Conservation (phyloP, 106 monocot genomes). For the Vanilla planifolia region DNA sequence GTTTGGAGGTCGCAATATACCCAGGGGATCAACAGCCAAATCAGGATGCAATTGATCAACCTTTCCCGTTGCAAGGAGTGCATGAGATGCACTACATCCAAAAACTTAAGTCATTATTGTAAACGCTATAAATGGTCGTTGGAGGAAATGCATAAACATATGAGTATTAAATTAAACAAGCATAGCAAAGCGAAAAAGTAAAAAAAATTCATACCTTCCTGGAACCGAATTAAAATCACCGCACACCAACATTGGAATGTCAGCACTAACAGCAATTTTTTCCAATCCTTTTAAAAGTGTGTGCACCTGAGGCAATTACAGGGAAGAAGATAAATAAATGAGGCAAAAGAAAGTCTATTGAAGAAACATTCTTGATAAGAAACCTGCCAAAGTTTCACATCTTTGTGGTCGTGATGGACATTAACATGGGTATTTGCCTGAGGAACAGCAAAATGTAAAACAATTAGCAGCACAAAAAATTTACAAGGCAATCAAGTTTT, state of each 20-base stretch:
- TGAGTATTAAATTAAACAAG: not conserved
- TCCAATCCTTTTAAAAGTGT: slow-evolving; percentile 95
- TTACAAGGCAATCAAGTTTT: not conserved
- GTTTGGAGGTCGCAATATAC: slow-evolving; percentile 57
- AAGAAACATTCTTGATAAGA: not conserved
- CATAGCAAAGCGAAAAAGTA: not conserved
- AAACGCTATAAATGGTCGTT: not conserved
- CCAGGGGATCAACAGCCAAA: slow-evolving; percentile 68
- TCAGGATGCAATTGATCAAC: slow-evolving; percentile 84
- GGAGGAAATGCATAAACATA: not conserved
- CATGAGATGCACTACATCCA: slow-evolving; percentile 71
- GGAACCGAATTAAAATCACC: slow-evolving; percentile 94
- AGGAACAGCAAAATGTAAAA: slow-evolving; percentile 1
- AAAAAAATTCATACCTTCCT: slow-evolving; percentile 46
- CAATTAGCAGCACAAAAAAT: not conserved
- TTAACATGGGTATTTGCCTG: slow-evolving; percentile 61
- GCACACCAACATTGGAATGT: slow-evolving; percentile 96
- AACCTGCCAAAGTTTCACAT: slow-evolving; percentile 97
- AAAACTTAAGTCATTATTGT: not conserved
- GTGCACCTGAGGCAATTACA: slow-evolving; percentile 52
- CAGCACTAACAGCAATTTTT: slow-evolving; percentile 85
- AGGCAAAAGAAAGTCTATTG: not conserved
- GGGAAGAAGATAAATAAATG: not conserved
- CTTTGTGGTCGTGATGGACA: slow-evolving; percentile 50
- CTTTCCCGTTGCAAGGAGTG: slow-evolving; percentile 83